These are phyloP conservation scores for Penicillium taxi DNA, from an alignment of 495 filamentous ascomycete genomes.

Conservation along the genomic window DNA sequence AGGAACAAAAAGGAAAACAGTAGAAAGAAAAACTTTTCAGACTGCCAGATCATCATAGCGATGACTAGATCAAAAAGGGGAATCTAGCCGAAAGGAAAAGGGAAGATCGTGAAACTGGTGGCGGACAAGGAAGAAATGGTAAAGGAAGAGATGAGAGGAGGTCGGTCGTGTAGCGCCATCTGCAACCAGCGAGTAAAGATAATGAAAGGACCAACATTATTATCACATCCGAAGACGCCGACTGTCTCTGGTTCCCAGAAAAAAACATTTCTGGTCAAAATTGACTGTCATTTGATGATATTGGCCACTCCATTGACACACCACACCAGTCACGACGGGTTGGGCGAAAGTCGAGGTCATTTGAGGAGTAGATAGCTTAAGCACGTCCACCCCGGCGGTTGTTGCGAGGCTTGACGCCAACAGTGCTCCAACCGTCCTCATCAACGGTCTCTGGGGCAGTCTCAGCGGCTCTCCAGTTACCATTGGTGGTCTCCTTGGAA, in stretches of 20 bases:
- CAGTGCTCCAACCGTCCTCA: conserved; percentile 74
- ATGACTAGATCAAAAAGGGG: conserved; percentile 30
- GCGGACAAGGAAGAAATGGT: conserved; percentile 1
- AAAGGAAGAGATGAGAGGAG: conserved; percentile 12
- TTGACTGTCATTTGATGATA: not conserved
- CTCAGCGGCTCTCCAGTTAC: conserved; percentile 35
- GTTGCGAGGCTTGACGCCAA: conserved; percentile 47
- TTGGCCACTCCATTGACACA: conserved; percentile 3
- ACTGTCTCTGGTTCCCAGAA: no score
- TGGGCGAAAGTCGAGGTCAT: conserved; percentile 19
- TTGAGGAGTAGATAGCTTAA: conserved; percentile 37
- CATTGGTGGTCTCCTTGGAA: conserved; percentile 27
- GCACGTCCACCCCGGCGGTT: conserved; percentile 40
- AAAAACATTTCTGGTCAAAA: no score
- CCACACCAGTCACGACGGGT: conserved; percentile 8
- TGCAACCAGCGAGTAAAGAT: conserved; percentile 5
- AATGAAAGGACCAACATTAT: conserved; percentile 12
- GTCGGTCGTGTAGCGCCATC: conserved; percentile 17
- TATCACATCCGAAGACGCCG: no score
- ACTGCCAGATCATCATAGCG: conserved; percentile 34
- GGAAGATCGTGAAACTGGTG: conserved; percentile 23
- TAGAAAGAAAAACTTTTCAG: conserved; percentile 36
- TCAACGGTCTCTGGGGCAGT: conserved; percentile 44
- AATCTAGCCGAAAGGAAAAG: conserved; percentile 25
- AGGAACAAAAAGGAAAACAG: conserved; percentile 11